Base-by-base conservation (phyloP, 352 stramenopile species). In the Peronospora destructor region DNA sequence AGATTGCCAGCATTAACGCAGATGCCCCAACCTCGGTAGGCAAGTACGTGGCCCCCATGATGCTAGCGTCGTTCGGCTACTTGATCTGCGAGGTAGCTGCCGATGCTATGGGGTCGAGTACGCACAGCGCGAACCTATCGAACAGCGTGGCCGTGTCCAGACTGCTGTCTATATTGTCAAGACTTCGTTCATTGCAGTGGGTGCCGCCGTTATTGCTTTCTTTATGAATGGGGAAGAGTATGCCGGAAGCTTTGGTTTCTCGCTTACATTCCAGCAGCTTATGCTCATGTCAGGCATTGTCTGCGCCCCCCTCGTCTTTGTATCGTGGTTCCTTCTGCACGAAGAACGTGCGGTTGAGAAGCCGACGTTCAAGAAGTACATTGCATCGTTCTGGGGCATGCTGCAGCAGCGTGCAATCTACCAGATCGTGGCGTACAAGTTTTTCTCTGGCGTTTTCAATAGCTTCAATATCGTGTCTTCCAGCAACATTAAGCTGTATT, bases 71-170 rank as follows among this genome's bases (percentile, higher is more conserved):
- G 0, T 76, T 82, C 33, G 72, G 74, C 3, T 86, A 78, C 17
- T 41, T 84, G 4, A n/a, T 79, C 0, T 67, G 61, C 32, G 74
- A 85, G 6, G 70, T 79, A 10, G 60, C 71, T 0, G 69, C 71
- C 1, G 74, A 85, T 46, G 69, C 77, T 19, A 68, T 85, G 48
- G 60, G 81, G 71, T 85, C 11, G 71, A 87, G 62, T 62, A 69
- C 45, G 60, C 68, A 29, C 59, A 83, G 43, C 67, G 68, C 28
- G 71, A 87, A 17, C 73, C 67, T 11, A 38, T 81, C 2, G 66
- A 64, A 0, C 64, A 64, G 16, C 59, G 74, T 45, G 72, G 72
- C 0, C 64, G 58, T 6, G 53, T 77, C 0, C 73, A 84, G 17
- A 68, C 72, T 6, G 66, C 66, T 1, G 73, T 81, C 13, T 74